Evolutionary conservation across 352 stramenopile genomes (phyloP).

Genomic region (Globisporangium splendens): DNA sequence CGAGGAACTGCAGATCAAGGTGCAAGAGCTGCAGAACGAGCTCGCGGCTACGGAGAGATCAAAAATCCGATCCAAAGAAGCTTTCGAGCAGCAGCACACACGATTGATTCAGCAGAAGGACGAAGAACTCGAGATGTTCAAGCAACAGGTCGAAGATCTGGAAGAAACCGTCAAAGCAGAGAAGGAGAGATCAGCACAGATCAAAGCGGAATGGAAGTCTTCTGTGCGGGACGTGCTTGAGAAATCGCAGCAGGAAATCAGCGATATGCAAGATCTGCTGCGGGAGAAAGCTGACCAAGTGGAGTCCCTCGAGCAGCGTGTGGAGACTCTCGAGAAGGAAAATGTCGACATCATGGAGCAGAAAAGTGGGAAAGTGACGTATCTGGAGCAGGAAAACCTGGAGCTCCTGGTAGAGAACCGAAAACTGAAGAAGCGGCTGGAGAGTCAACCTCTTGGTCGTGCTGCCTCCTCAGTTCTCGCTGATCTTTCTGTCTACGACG

Average conservation of each 20-base stretch:
- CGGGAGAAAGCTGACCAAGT: constrained; percentile 46
- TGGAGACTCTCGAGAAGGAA: constrained; percentile 25
- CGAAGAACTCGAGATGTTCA: constrained; percentile 35
- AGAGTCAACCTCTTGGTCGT: constrained; percentile 1
- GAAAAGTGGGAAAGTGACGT: constrained; percentile 41
- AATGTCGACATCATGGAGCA: constrained; percentile 24
- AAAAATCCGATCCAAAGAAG: constrained; percentile 8
- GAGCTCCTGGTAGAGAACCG: constrained; percentile 61
- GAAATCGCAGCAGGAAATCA: constrained; percentile 50
- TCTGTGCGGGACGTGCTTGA: constrained; percentile 33
- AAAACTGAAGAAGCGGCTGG: constrained; percentile 48
- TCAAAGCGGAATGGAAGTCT: constrained; percentile 28
- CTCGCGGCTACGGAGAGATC: constrained; percentile 8
- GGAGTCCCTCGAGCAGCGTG: constrained; percentile 29
- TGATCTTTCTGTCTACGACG: constrained; percentile 21
- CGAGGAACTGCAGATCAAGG: constrained; percentile 39
- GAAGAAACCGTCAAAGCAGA: constrained; percentile 27
- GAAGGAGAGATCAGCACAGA: constrained; percentile 23
- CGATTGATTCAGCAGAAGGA: constrained; percentile 32
- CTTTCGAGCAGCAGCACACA: constrained; percentile 17
- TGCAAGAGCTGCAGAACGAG: constrained; percentile 32
- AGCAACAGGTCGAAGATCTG: constrained; percentile 41
- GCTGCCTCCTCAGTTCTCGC: not conserved
- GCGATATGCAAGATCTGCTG: constrained; percentile 42
- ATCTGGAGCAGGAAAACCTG: constrained; percentile 67